Base-by-base conservation (phyloP, 805 yeast genomes). In the Zygosaccharomyces pseudorouxii region DNA sequence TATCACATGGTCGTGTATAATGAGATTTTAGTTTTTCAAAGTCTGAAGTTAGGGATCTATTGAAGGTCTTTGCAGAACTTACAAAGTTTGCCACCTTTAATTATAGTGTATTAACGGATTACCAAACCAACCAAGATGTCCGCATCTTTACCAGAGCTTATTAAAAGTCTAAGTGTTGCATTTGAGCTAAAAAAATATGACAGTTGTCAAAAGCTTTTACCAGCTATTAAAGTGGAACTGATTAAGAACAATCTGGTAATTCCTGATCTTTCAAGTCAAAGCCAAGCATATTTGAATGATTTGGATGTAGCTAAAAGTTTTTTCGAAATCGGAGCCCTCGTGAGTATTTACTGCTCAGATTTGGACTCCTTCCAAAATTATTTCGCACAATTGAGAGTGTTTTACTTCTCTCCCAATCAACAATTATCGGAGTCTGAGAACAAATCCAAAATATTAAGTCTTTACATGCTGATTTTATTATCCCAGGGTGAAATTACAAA, bases 261-360 rank as follows among this genome's bases (percentile, higher is more conserved):
- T 22, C 97, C 97, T 16, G 73, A 69, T 45, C 58, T 67, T 47
- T 52, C 59, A 16, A 60, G 59, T 40, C 46, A 43, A 19, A 70
- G 70, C 45, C 63, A 57, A 23, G 63, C 66, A 16, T 71, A 71
- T 48, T 63, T 80, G 30, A 78, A 77, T 50, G 97, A 90, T 69
- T 75, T 89, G 49, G 74, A 77, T 51, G 86, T 89, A 35, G 81
- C 96, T 6, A 82, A 95, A 56, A 80, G 85, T 36, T 85, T 92
- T 38, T 72, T 93, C 44, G 98, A 93, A 66, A 79, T 89, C 51
- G 97, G 96, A 10, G 95, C 96, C 0, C 72, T 92, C 46, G 78
- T 86, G 14, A 78, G 90, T 43, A 80, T 93, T 52, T 83, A 84
- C 56, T 65, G 77, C 38, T 69, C 76, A 30, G 76, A 86, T 53